Evolutionary conservation across 768 basidiomycete genomes (phyloP).

Genomic region (Amanita pseudoporphyria): DNA sequence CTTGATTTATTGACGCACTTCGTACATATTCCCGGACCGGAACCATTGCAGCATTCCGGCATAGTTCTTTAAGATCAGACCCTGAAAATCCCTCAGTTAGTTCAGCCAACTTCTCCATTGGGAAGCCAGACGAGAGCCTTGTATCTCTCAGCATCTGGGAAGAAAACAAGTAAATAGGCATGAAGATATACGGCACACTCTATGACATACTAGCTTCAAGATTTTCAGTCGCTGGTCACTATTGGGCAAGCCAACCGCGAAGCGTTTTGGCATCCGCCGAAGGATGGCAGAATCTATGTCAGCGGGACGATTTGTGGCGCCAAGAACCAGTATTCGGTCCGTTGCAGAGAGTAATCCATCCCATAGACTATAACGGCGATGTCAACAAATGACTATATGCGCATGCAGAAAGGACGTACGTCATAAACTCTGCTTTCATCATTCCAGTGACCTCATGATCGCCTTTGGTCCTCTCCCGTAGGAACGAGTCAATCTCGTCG

Average conservation of each 20-base stretch:
- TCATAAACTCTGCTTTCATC: slow-evolving; percentile 98
- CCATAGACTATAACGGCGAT: slow-evolving; percentile 57
- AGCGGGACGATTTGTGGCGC: slow-evolving; percentile 91
- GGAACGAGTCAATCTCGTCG: slow-evolving; percentile 95
- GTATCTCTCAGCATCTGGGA: slow-evolving; percentile 80
- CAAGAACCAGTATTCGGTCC: slow-evolving; percentile 83
- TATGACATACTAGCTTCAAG: slow-evolving; percentile 51
- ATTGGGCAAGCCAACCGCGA: slow-evolving; percentile 76
- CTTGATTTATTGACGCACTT: slow-evolving; percentile 30
- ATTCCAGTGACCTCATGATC: slow-evolving; percentile 98
- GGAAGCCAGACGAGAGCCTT: slow-evolving; percentile 50
- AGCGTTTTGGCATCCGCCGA: slow-evolving; percentile 98
- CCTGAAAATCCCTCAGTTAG: slow-evolving; percentile 74
- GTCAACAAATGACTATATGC: background rate
- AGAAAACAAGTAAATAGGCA: background rate
- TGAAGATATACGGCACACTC: background rate
- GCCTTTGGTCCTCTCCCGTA: slow-evolving; percentile 76
- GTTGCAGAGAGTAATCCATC: slow-evolving; percentile 81
- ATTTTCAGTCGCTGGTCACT: slow-evolving; percentile 76
- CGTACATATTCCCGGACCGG: slow-evolving; percentile 82
- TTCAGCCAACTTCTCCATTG: slow-evolving; percentile 51
- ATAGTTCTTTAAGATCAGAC: slow-evolving; percentile 86
- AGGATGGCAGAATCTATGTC: slow-evolving; percentile 85
- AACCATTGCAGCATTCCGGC: slow-evolving; percentile 89
- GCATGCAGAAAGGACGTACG: slow-evolving; percentile 34